Percentiles rank a stretch among this genome's conserved stretches.
Conservation (phyloP, 805 yeast genomes). For the Debaryomyces hansenii region DNA sequence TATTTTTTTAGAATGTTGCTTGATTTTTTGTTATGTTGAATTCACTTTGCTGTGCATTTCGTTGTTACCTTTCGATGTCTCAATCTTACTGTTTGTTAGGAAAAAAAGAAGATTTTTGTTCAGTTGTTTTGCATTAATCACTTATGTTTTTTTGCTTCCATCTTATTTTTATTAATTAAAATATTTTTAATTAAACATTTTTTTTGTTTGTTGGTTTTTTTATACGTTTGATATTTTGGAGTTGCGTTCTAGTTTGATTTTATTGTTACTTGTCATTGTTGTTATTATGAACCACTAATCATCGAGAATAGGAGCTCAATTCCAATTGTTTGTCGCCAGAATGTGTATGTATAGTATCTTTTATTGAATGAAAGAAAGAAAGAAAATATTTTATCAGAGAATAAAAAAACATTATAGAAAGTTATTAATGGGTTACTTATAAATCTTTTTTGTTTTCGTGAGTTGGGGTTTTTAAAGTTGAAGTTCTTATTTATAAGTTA, state of each 20-base stretch:
- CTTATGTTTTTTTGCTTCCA: constrained; percentile 20
- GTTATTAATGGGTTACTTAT: constrained; percentile 24
- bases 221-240: constrained; percentile 5
- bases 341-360: constrained; percentile 1
- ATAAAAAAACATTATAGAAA: constrained; percentile 18
- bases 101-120: constrained; percentile 19
- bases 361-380: constrained; percentile 9
- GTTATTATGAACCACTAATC: not conserved
- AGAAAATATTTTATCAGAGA: constrained; percentile 7
- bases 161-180: constrained; percentile 5
- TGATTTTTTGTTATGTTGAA: constrained; percentile 10
- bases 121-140: constrained; percentile 22
- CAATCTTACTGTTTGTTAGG: constrained; percentile 19
- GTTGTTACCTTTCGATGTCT: constrained; percentile 22
- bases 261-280: not conserved
- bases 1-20: constrained; percentile 9
- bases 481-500: constrained; percentile 3
- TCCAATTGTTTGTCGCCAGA: constrained; percentile 1
- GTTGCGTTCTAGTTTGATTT: constrained; percentile 7
- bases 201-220: constrained; percentile 15
- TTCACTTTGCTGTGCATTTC: constrained; percentile 14
- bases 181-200: constrained; percentile 11
- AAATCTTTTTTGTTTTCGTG: constrained; percentile 21
- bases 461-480: constrained; percentile 20
- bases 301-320: constrained; percentile 1